Base-by-base conservation (phyloP, 345 rosid species). In the Lepidium didymum region DNA sequence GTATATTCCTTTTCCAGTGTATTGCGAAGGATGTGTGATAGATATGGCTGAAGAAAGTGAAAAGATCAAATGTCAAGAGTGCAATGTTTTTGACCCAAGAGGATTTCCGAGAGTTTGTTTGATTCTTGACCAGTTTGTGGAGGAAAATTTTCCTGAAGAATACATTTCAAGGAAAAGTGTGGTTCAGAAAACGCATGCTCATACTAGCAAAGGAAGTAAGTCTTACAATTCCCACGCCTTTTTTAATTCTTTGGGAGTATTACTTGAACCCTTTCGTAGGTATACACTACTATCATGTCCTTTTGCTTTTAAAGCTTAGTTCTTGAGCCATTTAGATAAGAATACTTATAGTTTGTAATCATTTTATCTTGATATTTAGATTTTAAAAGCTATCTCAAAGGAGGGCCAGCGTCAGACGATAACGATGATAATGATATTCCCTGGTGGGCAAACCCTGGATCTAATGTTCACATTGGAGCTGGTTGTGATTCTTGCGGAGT, bases 401-500 rank as follows among this genome's bases (percentile, higher is more conserved):
- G 47, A 46, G 77, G 73, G 23, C 10, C 51, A 18, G 69, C 64
- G 11, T 31, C 77, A 5, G 49, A n/a, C 31, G n/a, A 55, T 12
- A 56, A 52, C 50, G 14, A 55, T 16, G 62, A 33, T 42, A 62
- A 56, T 16, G 62, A 29, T 51, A 6, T 64, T 27, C 78, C 74
- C 23, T 53, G 15, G 64, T 50, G 62, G 74, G 74, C 61, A 31
- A 68, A 75, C 70, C 73, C 73, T 61, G 54, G 1, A 8, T 49
- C 66, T 15, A 70, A 37, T 6, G 61, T 70, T 69, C 96, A 88
- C 73, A 0, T 5, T 7, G 43, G 60, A 41, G 68, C 56, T 73
- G 97, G 97, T 56, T 92, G 98, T 65, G 97, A 92, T 81, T 72
- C 73, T 68, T 89, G 95, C 56, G 98, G 83, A 49, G 77, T 80